Evolutionary conservation across 441 rosid species (phyloP), one percentile per base, ranked within the genome.

Genomic region (Euphorbia schlechtendalii): DNA sequence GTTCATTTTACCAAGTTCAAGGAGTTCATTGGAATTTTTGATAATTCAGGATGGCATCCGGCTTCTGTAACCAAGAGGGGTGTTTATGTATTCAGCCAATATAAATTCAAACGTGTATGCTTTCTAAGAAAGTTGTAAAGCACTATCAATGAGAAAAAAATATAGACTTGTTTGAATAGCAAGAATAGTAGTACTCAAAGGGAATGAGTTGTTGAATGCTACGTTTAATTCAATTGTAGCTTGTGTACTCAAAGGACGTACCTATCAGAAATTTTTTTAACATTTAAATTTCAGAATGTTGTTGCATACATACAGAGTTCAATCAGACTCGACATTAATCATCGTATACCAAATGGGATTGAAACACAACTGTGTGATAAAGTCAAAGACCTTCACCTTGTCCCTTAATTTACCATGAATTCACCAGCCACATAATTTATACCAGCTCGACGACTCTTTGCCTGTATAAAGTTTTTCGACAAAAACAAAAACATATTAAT

Each of bases 291-390:
- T 68, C 65, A 66, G 61, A n/a, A 59, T 77, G 52, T 64, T 32
- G 72, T 56, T 73, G 80, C 77, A 53, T 69, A 45, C 56, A 38
- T 53, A 70, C 71, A 51, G 67, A 69, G 73, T 74, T 60, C 51
- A 59, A 63, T 68, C 58, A 24, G 53, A 68, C 71, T 43, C 11
- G 63, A 65, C 73, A 78, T 60, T 65, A 45, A 71, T 70, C 64
- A 61, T 24, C 3, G 59, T 52, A 59, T 70, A 65, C 60, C 48
- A 54, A 71, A 71, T 52, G 69, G 68, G 71, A 20, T 63, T 54
- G 60, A 67, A 65, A 57, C 57, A 61, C 52, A 71, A 68, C 69
- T 65, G 59, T 30, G 76, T 48, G 14, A 62, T 15, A 59, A 62
- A 45, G 13, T 36, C 30, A 68, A 68, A 32, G 34, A 32, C 34